Conservation (phyloP, 1,284 basidiomycete species). For the Crucibulum cyathiforme region DNA sequence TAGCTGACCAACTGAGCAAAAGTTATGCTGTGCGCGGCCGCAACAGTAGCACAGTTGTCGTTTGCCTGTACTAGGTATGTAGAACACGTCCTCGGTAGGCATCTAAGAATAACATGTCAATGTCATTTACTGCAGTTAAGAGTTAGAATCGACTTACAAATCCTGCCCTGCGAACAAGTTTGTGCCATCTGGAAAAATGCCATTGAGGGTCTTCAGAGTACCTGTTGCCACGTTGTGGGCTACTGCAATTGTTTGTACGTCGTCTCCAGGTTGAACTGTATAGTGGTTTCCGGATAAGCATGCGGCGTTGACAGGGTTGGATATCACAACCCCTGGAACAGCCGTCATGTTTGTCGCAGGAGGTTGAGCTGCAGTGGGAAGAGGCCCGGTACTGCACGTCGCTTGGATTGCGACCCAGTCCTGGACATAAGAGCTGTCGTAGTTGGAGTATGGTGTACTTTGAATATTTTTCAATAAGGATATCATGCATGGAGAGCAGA, state of each 20-base stretch:
- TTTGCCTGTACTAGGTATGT: no score
- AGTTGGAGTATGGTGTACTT: constrained; percentile 8
- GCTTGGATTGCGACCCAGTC: no score
- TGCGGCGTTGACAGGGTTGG: neutral
- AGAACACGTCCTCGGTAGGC: constrained; percentile 4
- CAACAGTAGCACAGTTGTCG: no score
- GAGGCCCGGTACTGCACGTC: no score
- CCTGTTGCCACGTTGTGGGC: constrained; percentile 6
- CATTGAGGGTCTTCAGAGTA: constrained; percentile 4
- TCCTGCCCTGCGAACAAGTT: constrained; percentile 6
- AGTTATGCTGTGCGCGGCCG: no score
- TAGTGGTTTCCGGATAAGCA: constrained; percentile 7
- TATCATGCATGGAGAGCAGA: constrained; percentile 5
- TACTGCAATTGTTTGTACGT: constrained; percentile 6
- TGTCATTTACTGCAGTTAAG: neutral
- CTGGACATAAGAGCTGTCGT: neutral
- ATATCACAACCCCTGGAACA: constrained; percentile 1
- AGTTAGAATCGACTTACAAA: neutral
- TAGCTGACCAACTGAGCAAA: constrained; percentile 3
- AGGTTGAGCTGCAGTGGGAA: no score
- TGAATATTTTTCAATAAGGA: constrained; percentile 3
- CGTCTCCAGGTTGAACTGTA: constrained; percentile 7
- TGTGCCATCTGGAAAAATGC: constrained; percentile 6
- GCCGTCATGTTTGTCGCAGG: constrained; percentile 3
- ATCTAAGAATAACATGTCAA: neutral